Conservation (phyloP, 2,329 filamentous ascomycete species). For the Hirsutella rhossiliensis region DNA sequence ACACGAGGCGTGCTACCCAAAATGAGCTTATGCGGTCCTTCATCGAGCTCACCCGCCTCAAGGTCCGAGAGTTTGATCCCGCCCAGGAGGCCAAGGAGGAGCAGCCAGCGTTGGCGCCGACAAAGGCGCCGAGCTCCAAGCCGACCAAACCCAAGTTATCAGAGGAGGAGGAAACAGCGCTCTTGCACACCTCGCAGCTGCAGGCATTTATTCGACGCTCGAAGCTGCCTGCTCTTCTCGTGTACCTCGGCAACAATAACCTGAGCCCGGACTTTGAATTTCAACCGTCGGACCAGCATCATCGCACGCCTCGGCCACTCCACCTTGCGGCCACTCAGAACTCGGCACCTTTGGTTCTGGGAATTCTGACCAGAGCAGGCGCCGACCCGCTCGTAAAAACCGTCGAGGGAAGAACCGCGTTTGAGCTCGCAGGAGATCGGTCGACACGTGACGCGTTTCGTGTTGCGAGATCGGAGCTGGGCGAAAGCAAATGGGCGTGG, state of each 20-base stretch:
- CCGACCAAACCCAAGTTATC: conserved; percentile 51
- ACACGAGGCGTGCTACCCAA: conserved; percentile 80
- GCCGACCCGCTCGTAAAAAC: conserved; percentile 64
- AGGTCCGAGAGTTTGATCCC: conserved; percentile 68
- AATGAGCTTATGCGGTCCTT: conserved; percentile 91
- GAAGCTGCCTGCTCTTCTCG: conserved; percentile 75
- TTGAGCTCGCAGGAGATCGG: conserved; percentile 78
- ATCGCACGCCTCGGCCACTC: conserved; percentile 72
- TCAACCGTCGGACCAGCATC: conserved; percentile 55
- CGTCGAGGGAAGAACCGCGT: conserved; percentile 69
- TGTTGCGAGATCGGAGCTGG: conserved; percentile 70
- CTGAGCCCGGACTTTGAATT: conserved; percentile 65
- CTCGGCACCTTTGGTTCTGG: conserved; percentile 61
- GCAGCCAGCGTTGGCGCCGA: conserved; percentile 20
- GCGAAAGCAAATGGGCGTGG: conserved; percentile 71
- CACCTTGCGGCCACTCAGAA: conserved; percentile 80
- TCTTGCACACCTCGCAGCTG: conserved; percentile 79
- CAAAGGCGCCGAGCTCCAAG: conserved; percentile 30
- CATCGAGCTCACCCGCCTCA: conserved; percentile 83
- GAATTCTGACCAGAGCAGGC: conserved; percentile 61
- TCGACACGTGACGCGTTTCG: conserved; percentile 84
- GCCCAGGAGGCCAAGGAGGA: conserved; percentile 37
- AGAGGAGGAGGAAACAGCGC: conserved; percentile 72
- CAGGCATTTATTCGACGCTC: conserved; percentile 80
- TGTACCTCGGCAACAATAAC: conserved; percentile 69